Conservation (phyloP, 2,329 filamentous ascomycete genomes). For the Alternaria rosae region DNA sequence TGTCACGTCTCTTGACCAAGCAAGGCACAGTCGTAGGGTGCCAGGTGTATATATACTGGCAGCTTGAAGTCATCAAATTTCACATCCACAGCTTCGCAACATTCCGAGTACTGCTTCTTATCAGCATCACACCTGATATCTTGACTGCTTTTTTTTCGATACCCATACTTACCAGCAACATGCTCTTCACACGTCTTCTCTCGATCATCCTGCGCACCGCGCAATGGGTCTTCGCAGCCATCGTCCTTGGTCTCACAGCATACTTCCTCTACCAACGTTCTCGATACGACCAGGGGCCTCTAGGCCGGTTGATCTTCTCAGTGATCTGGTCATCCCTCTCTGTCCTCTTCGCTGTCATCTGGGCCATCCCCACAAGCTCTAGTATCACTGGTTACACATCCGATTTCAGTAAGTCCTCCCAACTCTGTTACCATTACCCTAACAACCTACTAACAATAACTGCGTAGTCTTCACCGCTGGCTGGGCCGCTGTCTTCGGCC, state of each 20-base stretch:
- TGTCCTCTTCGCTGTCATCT: conserved; percentile 73
- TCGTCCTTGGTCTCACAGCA: conserved; percentile 52
- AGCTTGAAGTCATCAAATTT: background rate
- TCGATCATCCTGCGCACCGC: conserved; percentile 66
- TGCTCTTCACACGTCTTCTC: conserved; percentile 56
- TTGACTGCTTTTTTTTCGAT: background rate
- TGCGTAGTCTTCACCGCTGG: conserved; percentile 65
- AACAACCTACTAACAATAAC: background rate
- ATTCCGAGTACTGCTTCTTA: background rate
- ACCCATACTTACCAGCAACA: conserved; percentile 15
- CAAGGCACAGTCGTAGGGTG: conserved; percentile 1
- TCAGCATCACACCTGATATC: background rate
- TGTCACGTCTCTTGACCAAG: background rate
- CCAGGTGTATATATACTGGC: conserved; percentile 6
- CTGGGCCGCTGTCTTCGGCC: conserved; percentile 64
- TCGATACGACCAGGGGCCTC: conserved; percentile 59
- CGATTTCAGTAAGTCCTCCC: conserved; percentile 59
- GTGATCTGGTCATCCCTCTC: conserved; percentile 74
- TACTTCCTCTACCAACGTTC: conserved; percentile 32
- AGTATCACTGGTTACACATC: conserved; percentile 75
- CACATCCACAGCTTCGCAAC: background rate
- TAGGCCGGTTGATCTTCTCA: conserved; percentile 76
- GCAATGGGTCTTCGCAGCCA: conserved; percentile 74
- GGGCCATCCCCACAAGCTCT: conserved; percentile 74
- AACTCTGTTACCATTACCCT: rapidly evolving